A percentile compares a stretch with the other conserved stretches of the same genome.
These are phyloP conservation scores for Celoporthe dispersa DNA, from an alignment of 2,329 filamentous ascomycete species.

Conservation along the genomic window DNA sequence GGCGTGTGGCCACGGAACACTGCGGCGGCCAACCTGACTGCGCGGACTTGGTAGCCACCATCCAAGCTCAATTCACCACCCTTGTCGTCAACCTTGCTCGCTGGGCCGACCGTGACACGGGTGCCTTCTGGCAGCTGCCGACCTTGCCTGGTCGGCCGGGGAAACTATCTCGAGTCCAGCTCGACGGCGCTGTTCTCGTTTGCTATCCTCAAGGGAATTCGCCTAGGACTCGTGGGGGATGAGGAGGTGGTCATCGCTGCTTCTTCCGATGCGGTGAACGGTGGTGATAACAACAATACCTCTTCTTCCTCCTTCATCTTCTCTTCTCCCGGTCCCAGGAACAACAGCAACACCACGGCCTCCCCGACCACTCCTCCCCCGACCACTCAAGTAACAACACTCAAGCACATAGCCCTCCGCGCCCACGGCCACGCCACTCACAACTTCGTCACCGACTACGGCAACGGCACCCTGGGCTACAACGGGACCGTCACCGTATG, in stretches of 20 bases:
- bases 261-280: neutral
- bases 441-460: conserved; percentile 19
- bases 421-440: conserved; percentile 16
- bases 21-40: conserved; percentile 31
- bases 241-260: neutral
- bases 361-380: neutral
- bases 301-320: neutral
- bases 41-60: conserved; percentile 13
- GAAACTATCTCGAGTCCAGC: conserved; percentile 65
- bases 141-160: conserved; percentile 50
- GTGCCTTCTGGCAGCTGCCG: conserved; percentile 62
- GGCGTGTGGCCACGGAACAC: conserved; percentile 38
- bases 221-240: conserved; percentile 12
- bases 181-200: conserved; percentile 63
- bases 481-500: conserved; percentile 46
- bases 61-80: conserved; percentile 40
- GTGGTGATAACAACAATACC: neutral
- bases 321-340: neutral
- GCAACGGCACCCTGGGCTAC: conserved; percentile 34
- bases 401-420: neutral
- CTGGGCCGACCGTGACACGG: conserved; percentile 46
- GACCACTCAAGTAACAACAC: neutral
- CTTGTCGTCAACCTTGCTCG: conserved; percentile 47
- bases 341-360: neutral
- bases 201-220: conserved; percentile 49